These are phyloP conservation scores for Pichia scutulata DNA, from an alignment of 805 yeast species.

Conservation along the genomic window DNA sequence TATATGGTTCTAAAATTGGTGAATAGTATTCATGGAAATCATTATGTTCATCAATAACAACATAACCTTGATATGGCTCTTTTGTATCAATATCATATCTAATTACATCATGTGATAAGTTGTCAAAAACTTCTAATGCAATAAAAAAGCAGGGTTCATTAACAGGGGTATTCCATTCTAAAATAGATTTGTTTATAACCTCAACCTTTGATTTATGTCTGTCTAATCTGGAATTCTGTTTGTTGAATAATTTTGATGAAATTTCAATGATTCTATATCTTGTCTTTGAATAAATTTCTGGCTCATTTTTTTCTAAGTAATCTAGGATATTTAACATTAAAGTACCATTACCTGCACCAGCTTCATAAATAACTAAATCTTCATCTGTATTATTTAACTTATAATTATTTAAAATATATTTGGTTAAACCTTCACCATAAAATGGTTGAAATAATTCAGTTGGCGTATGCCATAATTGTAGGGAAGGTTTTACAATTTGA, in stretches of 20 bases:
- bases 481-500: slow-evolving; percentile 29
- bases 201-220: slow-evolving; percentile 48
- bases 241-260: slow-evolving; percentile 50
- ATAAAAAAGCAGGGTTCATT: slow-evolving; percentile 66
- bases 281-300: slow-evolving; percentile 65
- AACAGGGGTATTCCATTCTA: slow-evolving; percentile 60
- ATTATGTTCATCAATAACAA: slow-evolving; percentile 61
- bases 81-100: slow-evolving; percentile 64
- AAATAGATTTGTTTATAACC: slow-evolving; percentile 65
- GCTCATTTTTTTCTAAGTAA: slow-evolving; percentile 52
- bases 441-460: slow-evolving; percentile 78
- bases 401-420: slow-evolving; percentile 67
- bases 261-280: slow-evolving; percentile 70
- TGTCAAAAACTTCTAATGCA: slow-evolving; percentile 79
- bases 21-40: slow-evolving; percentile 70
- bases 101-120: slow-evolving; percentile 73
- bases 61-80: slow-evolving; percentile 71
- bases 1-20: slow-evolving; percentile 51
- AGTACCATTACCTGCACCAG: slow-evolving; percentile 90
- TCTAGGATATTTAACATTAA: slow-evolving; percentile 68
- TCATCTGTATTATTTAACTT: slow-evolving; percentile 60
- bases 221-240: slow-evolving; percentile 35
- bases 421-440: slow-evolving; percentile 81
- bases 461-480: slow-evolving; percentile 86
- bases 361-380: slow-evolving; percentile 72